Base-by-base conservation (phyloP, 192 early-diverging fungal genomes). In the Gorgonomyces haynaldii region DNA sequence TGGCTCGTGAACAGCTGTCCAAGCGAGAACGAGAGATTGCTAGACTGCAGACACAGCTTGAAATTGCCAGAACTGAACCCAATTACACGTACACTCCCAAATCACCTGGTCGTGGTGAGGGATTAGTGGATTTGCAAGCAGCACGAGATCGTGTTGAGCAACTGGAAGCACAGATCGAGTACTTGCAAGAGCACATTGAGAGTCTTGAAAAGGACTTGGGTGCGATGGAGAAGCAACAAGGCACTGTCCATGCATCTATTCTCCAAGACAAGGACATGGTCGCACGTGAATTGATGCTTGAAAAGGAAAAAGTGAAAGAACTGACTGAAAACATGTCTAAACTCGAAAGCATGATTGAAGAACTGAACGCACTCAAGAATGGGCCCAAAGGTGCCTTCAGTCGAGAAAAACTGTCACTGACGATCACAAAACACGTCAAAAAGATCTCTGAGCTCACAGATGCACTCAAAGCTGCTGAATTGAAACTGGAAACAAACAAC, bases 121-220 rank as follows among this genome's bases (percentile, higher is more conserved):
- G 45, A 16, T 55, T 56, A 1, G 35, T 51, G 26, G 69, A 70
- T 24, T 57, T 77, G 21, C 40, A 45, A 12, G 50, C 55, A 7
- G 74, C 74, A 1, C 54, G 50, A n/a, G 27, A 63, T 32, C 47
- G 74, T 2, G 66, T 77, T 16, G 61, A 66, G 40, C 74, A 77
- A 29, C 52, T 77, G 1, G 74, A 77, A 56, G 22, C 52, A 20
- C 74, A 77, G 42, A 48, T 71, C 2, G 63, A 72, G 26, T 58
- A 63, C 36, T 45, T 77, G 26, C 67, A 75, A 29, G 68, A 72
- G 29, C 74, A 77, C 42, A 58, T 69, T 5, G 65, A 74, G 19
- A 29, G 38, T 6, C 53, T 77, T 5, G 74, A 77, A 46, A 61
- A 61, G 28, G 65, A 66, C 27, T 36, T 59, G 6, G 31, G 37